A percentile compares a stretch with the other conserved stretches of the same genome.
These are phyloP conservation scores for Trypanosoma platydactyli DNA, from an alignment of 208 protist genomes.

Conservation along the genomic window DNA sequence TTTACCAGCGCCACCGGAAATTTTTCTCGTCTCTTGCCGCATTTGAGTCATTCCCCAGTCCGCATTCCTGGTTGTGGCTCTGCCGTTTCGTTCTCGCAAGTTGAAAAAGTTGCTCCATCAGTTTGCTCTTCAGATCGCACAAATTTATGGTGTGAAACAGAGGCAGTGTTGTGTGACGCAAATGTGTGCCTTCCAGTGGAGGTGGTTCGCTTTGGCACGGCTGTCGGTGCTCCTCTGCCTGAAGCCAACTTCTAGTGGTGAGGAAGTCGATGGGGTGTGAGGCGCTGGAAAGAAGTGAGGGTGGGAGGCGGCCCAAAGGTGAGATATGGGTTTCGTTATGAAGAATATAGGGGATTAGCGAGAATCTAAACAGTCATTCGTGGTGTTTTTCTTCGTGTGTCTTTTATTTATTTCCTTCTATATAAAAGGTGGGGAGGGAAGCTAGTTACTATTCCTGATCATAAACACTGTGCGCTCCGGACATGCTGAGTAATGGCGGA, in stretches of 20 bases:
- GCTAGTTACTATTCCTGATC: too few species aligned
- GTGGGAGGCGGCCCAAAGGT: background rate
- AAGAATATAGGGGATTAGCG: background rate
- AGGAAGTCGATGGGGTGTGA: too few species aligned
- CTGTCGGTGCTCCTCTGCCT: background rate
- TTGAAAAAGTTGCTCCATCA: background rate
- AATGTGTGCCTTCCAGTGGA: conserved; percentile 18
- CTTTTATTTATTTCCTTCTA: background rate
- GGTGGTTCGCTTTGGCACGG: conserved; percentile 13
- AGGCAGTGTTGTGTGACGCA: conserved; percentile 10
- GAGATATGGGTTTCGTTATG: background rate
- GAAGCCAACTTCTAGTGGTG: background rate
- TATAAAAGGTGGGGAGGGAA: background rate
- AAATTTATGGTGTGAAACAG: conserved; percentile 2
- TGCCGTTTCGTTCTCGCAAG: background rate
- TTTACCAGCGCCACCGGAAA: conserved; percentile 7
- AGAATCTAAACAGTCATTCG: background rate
- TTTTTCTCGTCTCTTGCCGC: conserved; percentile 4
- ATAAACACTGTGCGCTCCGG: too few species aligned
- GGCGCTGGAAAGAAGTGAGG: background rate
- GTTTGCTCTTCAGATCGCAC: background rate
- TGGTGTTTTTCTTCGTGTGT: background rate
- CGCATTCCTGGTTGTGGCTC: conserved; percentile 12
- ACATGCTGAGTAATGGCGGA: background rate
- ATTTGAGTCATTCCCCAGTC: conserved; percentile 1